Evolutionary conservation across 495 filamentous ascomycete species (phyloP), one percentile per base, ranked within the genome.

Genomic region (Arthonia radiata): DNA sequence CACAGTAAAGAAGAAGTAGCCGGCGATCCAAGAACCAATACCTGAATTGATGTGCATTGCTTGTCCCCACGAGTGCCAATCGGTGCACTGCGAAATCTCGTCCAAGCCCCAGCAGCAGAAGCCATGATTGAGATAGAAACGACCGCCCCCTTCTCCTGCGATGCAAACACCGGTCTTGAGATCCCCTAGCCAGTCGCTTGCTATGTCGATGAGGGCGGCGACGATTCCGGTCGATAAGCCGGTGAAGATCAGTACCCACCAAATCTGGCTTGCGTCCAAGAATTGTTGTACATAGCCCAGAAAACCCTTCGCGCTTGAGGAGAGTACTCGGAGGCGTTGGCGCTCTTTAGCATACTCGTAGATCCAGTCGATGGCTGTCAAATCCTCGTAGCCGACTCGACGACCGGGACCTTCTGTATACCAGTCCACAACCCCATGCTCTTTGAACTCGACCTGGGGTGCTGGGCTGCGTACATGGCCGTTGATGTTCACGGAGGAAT

Each of bases 311-410:
- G 71, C 58, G 33, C 56, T 67, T 2, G 69, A 65, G 27, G 64
- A 69, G 6, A 97, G 54, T 10, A 74, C 54, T 5, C 79, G 61
- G 36, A 86, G 61, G 23, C 86, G 64, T 46, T 91, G 79, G 11
- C 86, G 63, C 48, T 97, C 86, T 47, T 93, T 93, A 14, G 80
- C 86, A 44, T 97, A 91, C 48, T 97, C 86, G 42, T 91, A 94
- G 38, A 93, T 94, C 86, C 86, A 97, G 52, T 97, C 86, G 46
- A 97, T 97, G 9, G 89, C 86, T 9, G 89, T 93, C 40, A 93
- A 59, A 52, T 97, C 76, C 37, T 91, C 86, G 48, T 97, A 97
- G 27, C 74, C 81, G 15, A 93, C 81, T 39, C 86, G 67, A 26
- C 82, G 61, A 2, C 86, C 86, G 3, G 79, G 81, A 4, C 78